Conservation (phyloP, 148 eudicot species). For the Diospyros kaki region DNA sequence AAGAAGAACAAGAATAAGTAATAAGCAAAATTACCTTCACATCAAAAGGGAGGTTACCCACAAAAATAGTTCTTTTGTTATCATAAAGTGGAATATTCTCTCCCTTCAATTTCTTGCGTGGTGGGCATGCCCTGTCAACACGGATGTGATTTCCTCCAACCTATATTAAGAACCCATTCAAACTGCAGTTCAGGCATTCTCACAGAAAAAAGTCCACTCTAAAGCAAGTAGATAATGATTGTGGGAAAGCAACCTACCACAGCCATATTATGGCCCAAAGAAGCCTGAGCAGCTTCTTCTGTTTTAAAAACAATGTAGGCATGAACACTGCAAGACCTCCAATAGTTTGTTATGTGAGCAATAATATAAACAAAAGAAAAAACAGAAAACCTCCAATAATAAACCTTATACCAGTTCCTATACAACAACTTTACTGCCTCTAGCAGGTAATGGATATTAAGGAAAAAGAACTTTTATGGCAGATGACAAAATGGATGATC, state of each 20-base stretch:
- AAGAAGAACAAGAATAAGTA: neutral
- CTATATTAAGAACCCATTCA: conserved; percentile 32
- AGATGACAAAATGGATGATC: no score
- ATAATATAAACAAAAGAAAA: neutral
- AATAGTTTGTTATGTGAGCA: neutral
- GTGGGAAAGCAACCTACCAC: conserved; percentile 47
- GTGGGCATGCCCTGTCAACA: conserved; percentile 98
- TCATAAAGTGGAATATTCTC: conserved; percentile 64
- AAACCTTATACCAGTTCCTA: neutral
- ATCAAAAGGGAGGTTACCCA: conserved; percentile 97
- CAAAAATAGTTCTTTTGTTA: conserved; percentile 72
- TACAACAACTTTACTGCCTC: no score
- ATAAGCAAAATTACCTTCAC: conserved; percentile 61
- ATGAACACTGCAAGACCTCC: conserved; percentile 61
- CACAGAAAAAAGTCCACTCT: neutral
- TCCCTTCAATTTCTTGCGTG: conserved; percentile 93
- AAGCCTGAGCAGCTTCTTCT: conserved; percentile 80
- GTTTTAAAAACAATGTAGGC: conserved; percentile 82
- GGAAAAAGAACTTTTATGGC: no score
- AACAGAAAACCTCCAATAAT: neutral
- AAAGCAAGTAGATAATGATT: neutral
- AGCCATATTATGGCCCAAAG: conserved; percentile 88
- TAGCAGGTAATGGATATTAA: no score
- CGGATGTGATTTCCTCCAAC: conserved; percentile 86
- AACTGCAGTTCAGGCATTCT: neutral